phyloP scores from a whole-genome alignment of 305 asterid species.

The Petunia hybrid region DNA sequence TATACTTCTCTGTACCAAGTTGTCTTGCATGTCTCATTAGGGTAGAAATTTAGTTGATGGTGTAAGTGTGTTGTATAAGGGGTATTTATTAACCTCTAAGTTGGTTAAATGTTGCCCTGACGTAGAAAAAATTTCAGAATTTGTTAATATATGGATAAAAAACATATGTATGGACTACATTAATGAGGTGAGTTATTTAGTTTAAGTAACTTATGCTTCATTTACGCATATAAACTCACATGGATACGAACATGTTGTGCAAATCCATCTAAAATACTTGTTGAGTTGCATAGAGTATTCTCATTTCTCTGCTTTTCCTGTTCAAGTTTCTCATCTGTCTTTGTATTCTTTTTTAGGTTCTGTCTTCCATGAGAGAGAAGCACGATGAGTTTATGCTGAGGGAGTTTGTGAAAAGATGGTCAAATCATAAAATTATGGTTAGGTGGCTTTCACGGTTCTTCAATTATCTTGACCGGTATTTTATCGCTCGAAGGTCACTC shows the following conservation, averaged over 20 bases:
- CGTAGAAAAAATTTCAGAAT: background rate
- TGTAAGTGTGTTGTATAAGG: too few species aligned
- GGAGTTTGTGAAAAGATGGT: conserved; percentile 59
- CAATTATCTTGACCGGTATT: conserved; percentile 56
- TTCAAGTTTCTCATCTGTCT: background rate
- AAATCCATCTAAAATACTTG: background rate
- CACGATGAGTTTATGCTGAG: conserved; percentile 57
- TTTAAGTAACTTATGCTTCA: background rate
- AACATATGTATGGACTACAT: background rate
- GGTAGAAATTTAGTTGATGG: conserved; percentile 25
- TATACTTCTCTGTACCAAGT: background rate
- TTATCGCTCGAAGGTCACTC: conserved; percentile 54
- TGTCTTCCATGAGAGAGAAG: conserved; percentile 55
- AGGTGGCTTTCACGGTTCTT: conserved; percentile 61
- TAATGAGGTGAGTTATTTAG: background rate
- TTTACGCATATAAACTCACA: background rate
- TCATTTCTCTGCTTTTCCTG: conserved; percentile 8
- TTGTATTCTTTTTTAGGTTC: conserved; percentile 39
- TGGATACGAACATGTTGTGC: background rate
- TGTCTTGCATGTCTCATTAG: background rate
- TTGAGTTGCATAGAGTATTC: background rate
- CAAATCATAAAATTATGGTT: conserved; percentile 57
- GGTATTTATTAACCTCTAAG: background rate
- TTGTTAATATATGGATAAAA: background rate
- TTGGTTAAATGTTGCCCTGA: background rate